Conservation (phyloP, 805 yeast species). For the Lachancea sp. region DNA sequence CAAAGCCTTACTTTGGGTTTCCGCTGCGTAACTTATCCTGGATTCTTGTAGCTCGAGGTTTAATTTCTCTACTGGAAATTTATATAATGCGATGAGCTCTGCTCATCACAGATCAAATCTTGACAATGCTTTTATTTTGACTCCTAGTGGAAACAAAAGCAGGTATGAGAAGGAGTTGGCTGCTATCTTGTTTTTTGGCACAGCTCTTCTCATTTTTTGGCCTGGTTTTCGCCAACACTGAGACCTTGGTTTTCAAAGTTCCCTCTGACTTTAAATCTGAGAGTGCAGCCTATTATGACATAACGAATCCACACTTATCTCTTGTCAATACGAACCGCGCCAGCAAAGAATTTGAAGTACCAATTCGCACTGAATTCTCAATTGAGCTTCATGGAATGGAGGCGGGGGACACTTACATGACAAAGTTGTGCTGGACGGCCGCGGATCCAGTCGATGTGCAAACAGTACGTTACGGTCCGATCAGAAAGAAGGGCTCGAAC, state of each 20-base stretch:
- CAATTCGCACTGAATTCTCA: conserved; percentile 4
- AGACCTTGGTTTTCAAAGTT: conserved; percentile 14
- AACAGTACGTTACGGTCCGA: conserved; percentile 10
- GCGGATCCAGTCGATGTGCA: conserved; percentile 22
- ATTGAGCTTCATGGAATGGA: conserved; percentile 15
- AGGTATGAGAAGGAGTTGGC: not conserved
- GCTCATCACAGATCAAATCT: too few relatives aligned
- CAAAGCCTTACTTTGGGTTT: too few relatives aligned
- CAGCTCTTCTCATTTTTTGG: not conserved
- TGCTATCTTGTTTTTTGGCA: not conserved
- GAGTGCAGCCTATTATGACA: not conserved
- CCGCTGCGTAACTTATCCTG: too few relatives aligned
- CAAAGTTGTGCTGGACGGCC: conserved; percentile 31
- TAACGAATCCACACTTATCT: not conserved
- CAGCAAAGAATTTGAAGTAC: conserved; percentile 2
- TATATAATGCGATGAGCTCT: not conserved
- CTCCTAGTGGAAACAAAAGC: not conserved
- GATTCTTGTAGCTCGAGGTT: too few relatives aligned
- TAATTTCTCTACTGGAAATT: not conserved
- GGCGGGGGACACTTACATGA: conserved; percentile 16
- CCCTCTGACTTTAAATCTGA: conserved; percentile 11
- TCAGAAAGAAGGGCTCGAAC: conserved; percentile 10
- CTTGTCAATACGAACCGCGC: conserved; percentile 8
- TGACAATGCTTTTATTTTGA: too few relatives aligned
- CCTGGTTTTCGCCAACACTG: conserved; percentile 16